Conservation (phyloP, 202 grass and related monocot genomes). For the Cymbopogon flexuosus region DNA sequence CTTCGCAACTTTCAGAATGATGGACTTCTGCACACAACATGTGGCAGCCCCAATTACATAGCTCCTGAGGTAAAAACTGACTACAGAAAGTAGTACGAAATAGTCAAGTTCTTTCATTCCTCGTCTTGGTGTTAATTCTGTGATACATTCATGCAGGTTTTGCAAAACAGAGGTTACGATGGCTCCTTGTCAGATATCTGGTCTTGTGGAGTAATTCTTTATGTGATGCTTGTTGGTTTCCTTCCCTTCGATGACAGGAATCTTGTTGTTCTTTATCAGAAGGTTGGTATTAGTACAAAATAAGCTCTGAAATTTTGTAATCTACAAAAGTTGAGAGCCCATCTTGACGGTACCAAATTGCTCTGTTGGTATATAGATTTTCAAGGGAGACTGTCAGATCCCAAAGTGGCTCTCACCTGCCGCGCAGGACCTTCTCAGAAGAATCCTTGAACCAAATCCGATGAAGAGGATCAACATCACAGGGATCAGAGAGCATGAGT, state of each 20-base stretch:
- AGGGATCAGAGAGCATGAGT: slow-evolving; percentile 60
- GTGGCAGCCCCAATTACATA: slow-evolving; percentile 95
- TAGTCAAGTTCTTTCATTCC: background rate
- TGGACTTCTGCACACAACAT: slow-evolving; percentile 86
- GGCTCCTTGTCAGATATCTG: slow-evolving; percentile 81
- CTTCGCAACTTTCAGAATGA: slow-evolving; percentile 53
- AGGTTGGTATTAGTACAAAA: slow-evolving; percentile 35
- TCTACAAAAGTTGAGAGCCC: background rate
- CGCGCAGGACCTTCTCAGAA: slow-evolving; percentile 53
- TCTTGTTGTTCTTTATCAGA: slow-evolving; percentile 91
- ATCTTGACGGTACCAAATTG: background rate
- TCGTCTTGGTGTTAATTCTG: background rate
- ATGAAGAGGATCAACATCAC: slow-evolving; percentile 54
- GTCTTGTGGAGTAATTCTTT: slow-evolving; percentile 96
- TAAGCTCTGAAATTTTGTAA: background rate
- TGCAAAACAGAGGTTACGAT: slow-evolving; percentile 86
- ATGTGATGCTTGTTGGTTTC: slow-evolving; percentile 66
- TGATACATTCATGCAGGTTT: slow-evolving; percentile 42
- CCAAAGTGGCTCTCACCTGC: slow-evolving; percentile 66
- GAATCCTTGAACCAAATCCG: slow-evolving; percentile 79
- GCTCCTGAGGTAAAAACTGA: slow-evolving; percentile 63
- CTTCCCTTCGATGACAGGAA: slow-evolving; percentile 93
- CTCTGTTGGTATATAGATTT: slow-evolving; percentile 55
- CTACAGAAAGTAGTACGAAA: background rate
- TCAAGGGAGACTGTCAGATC: slow-evolving; percentile 66